phyloP scores from a whole-genome alignment of 352 stramenopile genomes.

The Pythium myriotylum region DNA sequence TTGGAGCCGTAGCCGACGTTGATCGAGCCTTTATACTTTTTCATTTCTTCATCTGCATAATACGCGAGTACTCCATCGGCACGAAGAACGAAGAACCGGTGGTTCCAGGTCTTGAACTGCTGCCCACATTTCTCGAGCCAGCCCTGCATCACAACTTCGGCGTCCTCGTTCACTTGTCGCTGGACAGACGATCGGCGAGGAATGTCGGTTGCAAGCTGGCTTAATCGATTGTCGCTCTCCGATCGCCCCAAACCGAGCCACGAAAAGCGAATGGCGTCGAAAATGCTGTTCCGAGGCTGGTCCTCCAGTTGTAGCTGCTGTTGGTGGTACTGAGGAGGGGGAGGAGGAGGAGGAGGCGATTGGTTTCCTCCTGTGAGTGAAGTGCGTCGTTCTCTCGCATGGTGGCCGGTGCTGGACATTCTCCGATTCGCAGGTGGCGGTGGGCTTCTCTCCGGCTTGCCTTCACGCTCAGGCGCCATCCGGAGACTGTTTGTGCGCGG shows the following conservation, averaged over 20 bases:
- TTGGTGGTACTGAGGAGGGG: too few species aligned
- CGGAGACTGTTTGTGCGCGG: conserved; percentile 12
- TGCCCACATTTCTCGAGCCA: conserved; percentile 90
- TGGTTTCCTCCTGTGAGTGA: conserved; percentile 8
- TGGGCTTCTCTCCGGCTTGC: not conserved
- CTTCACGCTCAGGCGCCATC: conserved; percentile 18
- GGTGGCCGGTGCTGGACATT: conserved; percentile 7
- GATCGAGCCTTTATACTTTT: conserved; percentile 80
- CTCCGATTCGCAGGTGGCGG: conserved; percentile 7
- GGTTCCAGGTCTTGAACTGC: conserved; percentile 91
- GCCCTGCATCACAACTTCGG: conserved; percentile 79
- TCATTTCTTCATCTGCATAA: conserved; percentile 73
- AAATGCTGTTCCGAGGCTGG: conserved; percentile 39
- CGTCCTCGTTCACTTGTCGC: conserved; percentile 48
- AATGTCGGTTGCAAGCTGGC: conserved; percentile 31
- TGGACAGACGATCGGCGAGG: conserved; percentile 12
- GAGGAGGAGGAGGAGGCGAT: not conserved
- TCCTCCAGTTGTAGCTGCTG: conserved; percentile 10
- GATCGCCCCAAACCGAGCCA: conserved; percentile 45
- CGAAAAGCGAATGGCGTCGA: conserved; percentile 55
- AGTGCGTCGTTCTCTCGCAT: conserved; percentile 6
- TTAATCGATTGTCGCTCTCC: conserved; percentile 31
- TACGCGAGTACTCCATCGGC: conserved; percentile 83
- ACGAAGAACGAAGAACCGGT: conserved; percentile 86
- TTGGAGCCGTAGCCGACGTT: conserved; percentile 71